Evolutionary conservation across 2,329 filamentous ascomycete species (phyloP).

Genomic region (Aspergillus candidus): DNA sequence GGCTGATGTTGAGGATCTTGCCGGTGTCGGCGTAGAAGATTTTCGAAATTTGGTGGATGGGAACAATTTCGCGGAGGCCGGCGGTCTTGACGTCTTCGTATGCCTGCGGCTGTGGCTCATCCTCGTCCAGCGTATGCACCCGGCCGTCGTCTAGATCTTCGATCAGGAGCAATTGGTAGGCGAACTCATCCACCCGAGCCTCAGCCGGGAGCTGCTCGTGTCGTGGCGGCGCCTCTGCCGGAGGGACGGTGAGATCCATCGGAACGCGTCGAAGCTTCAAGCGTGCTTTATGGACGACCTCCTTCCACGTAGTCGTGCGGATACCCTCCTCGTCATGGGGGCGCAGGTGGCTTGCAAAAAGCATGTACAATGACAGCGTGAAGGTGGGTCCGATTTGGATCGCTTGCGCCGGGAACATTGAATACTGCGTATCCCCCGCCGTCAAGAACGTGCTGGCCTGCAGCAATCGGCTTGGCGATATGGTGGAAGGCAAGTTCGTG

Average conservation of each 20-base stretch:
- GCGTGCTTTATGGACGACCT: slow-evolving; percentile 87
- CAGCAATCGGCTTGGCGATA: slow-evolving; percentile 83
- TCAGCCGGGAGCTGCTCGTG: slow-evolving; percentile 31
- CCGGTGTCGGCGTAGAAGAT: slow-evolving; percentile 92
- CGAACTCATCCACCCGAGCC: slow-evolving; percentile 56
- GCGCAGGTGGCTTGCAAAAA: slow-evolving; percentile 73
- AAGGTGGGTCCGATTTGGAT: slow-evolving; percentile 86
- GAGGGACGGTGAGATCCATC: slow-evolving; percentile 43
- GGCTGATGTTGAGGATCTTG: slow-evolving; percentile 77
- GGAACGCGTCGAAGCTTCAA: slow-evolving; percentile 72
- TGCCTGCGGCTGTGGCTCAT: slow-evolving; percentile 48
- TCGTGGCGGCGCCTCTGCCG: slow-evolving; percentile 8
- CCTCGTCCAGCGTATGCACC: slow-evolving; percentile 60
- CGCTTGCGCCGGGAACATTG: slow-evolving; percentile 54
- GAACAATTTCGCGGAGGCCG: slow-evolving; percentile 61
- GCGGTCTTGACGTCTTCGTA: slow-evolving; percentile 58
- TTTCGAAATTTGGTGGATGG: slow-evolving; percentile 72
- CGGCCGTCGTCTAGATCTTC: slow-evolving; percentile 73
- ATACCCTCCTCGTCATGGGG: slow-evolving; percentile 52
- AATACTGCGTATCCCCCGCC: slow-evolving; percentile 78
- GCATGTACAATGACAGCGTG: slow-evolving; percentile 85
- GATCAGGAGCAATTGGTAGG: slow-evolving; percentile 73
- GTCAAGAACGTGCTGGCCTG: slow-evolving; percentile 91
- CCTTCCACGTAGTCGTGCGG: slow-evolving; percentile 78
- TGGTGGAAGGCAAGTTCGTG: slow-evolving; percentile 68